Conservation (phyloP, 2,329 filamentous ascomycete species). For the Fusarium buxicola region DNA sequence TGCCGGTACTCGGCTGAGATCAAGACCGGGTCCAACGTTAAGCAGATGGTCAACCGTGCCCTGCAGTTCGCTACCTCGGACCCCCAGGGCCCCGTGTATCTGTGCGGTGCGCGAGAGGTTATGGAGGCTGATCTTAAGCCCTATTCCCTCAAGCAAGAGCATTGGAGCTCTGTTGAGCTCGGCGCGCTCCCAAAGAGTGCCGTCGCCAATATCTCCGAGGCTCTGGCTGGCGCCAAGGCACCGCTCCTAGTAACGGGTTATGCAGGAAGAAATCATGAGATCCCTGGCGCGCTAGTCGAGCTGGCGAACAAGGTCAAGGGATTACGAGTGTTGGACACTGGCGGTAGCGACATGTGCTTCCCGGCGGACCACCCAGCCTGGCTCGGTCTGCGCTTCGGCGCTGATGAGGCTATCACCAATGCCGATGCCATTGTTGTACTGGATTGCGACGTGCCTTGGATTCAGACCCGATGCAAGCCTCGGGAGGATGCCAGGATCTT, state of each 20-base stretch:
- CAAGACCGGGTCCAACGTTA: constrained; percentile 85
- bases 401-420: constrained; percentile 76
- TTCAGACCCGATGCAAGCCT: constrained; percentile 78
- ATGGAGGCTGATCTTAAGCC: constrained; percentile 87
- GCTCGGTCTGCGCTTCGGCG: constrained; percentile 78
- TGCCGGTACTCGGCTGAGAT: constrained; percentile 87
- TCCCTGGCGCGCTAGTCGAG: constrained; percentile 71
- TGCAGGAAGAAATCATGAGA: constrained; percentile 73
- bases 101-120: constrained; percentile 81
- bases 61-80: constrained; percentile 83
- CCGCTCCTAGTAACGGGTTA: constrained; percentile 80
- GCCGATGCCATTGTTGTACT: constrained; percentile 88
- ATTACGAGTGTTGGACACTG: constrained; percentile 78
- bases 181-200: constrained; percentile 67
- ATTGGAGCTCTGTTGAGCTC: constrained; percentile 78
- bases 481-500: constrained; percentile 65
- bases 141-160: constrained; percentile 73
- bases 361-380: constrained; percentile 76
- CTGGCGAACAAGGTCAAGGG: constrained; percentile 76
- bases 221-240: constrained; percentile 71
- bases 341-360: constrained; percentile 85
- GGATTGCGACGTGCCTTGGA: constrained; percentile 94
- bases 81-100: constrained; percentile 83
- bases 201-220: constrained; percentile 69
- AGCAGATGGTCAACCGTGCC: constrained; percentile 89